Percentiles rank a stretch among this genome's conserved stretches.
Evolutionary conservation across 495 filamentous ascomycete genomes (phyloP).

Genomic region (Clohesyomyces aquaticus): DNA sequence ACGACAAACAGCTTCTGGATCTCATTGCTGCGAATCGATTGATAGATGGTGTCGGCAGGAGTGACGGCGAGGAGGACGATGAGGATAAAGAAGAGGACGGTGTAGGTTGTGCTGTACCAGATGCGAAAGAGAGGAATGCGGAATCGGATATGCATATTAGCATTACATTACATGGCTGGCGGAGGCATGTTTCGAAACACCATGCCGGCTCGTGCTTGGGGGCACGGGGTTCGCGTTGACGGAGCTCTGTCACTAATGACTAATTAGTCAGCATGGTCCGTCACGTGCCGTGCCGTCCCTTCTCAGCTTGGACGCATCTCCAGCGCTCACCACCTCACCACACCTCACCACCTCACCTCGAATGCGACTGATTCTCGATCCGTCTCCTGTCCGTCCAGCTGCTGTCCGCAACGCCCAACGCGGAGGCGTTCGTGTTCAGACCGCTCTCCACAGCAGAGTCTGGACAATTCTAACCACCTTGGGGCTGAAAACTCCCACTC

Average conservation of each 20-base stretch:
- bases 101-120: slow-evolving; percentile 80
- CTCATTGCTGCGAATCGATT: slow-evolving; percentile 65
- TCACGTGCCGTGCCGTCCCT: too few relatives aligned
- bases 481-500: background rate
- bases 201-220: too few relatives aligned
- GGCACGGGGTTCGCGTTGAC: too few relatives aligned
- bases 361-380: background rate
- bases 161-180: slow-evolving; percentile 27
- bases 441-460: too few relatives aligned
- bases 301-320: background rate
- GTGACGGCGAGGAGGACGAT: slow-evolving; percentile 75
- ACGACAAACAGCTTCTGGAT: slow-evolving; percentile 85
- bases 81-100: slow-evolving; percentile 72
- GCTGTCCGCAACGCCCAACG: too few relatives aligned
- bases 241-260: too few relatives aligned
- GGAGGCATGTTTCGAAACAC: slow-evolving; percentile 10
- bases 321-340: background rate
- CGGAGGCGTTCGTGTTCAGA: too few relatives aligned
- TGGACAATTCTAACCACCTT: too few relatives aligned
- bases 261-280: too few relatives aligned
- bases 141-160: slow-evolving; percentile 45
- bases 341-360: background rate
- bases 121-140: slow-evolving; percentile 69
- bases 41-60: slow-evolving; percentile 80
- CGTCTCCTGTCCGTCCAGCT: background rate